Base-by-base conservation (phyloP, 1,284 basidiomycete species). In the Puccinia triticina region DNA sequence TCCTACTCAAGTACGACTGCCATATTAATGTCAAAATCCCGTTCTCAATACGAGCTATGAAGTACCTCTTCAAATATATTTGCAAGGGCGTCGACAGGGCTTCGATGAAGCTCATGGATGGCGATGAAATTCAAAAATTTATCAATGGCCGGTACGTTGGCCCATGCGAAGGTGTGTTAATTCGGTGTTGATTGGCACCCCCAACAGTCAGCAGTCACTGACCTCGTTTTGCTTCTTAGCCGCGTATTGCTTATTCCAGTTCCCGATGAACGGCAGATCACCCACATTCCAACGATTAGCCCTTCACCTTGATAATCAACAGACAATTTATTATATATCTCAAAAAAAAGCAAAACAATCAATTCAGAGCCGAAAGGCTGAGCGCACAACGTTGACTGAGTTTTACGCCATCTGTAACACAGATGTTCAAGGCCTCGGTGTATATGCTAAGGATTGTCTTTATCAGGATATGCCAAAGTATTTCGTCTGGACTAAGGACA, bases 121-220 rank as follows among this genome's bases (percentile, higher is more conserved):
- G 55, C 14, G 85, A 89, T 84, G 88, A 89, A 83, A 85, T 89
- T 48, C 85, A 86, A 55, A 46, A 77, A 7, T 88, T 84, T 71
- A 73, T 89, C 10, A 85, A 88, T 83, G 87, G 86, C 2, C 85
- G 88, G 0, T 90, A 89, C 82, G 85, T 90, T 32, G 40, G 73
- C 0, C 72, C 72, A 1, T 26, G 14, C 0, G 48, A 55, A n/a
- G 55, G 48, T 74, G 21, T n/a, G n/a, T 10, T 26, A n/a, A 18
- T 5, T 14, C n/a, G 8, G n/a, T n/a, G n/a, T n/a, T n/a, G n/a
- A n/a, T n/a, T n/a, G n/a, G n/a, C n/a, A n/a, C n/a, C 7, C 8
- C n/a, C n/a, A n/a, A 46, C 7, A 46, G 8, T 53, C 14, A n/a
- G n/a, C n/a, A n/a, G 8, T 46, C 14, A 46, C 43, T 46, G 14